phyloP scores from a whole-genome alignment of 2,329 filamentous ascomycete species.

The Scytalidium sp. region DNA sequence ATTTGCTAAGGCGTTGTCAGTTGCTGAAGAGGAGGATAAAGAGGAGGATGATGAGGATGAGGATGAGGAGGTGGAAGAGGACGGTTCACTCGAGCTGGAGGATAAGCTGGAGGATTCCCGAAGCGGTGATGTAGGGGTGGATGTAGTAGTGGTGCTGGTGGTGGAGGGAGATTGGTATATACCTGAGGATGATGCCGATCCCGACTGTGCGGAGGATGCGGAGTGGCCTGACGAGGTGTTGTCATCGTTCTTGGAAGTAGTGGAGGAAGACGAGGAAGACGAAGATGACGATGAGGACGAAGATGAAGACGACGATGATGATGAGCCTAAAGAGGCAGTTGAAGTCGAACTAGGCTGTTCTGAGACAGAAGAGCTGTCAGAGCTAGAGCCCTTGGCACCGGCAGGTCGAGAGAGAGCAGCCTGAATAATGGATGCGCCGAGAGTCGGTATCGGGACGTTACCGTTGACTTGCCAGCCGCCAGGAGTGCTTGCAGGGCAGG shows the following conservation, averaged over 20 bases:
- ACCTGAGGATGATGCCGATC: not conserved
- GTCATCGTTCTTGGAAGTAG: not conserved
- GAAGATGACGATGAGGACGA: not conserved
- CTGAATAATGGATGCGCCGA: constrained; percentile 40
- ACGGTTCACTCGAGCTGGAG: not conserved
- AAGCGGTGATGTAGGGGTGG: not conserved
- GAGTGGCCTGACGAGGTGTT: not conserved
- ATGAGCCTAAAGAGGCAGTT: too few relatives aligned
- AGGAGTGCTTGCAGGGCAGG: constrained; percentile 66
- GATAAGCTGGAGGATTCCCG: not conserved
- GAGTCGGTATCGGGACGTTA: constrained; percentile 63
- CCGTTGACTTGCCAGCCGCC: constrained; percentile 71
- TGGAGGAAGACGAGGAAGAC: not conserved
- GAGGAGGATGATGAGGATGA: not conserved
- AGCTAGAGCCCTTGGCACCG: not conserved
- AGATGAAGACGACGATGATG: not conserved
- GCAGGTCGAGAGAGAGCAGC: not conserved
- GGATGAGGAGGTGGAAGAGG: not conserved
- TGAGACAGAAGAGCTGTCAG: not conserved
- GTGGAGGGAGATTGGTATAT: not conserved
- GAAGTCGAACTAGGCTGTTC: not conserved
- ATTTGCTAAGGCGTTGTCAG: not conserved
- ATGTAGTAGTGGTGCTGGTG: not conserved
- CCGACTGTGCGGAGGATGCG: not conserved
- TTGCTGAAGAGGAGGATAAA: not conserved